Evolutionary conservation across 345 rosid genomes (phyloP).

Genomic region (Acer saccharum): DNA sequence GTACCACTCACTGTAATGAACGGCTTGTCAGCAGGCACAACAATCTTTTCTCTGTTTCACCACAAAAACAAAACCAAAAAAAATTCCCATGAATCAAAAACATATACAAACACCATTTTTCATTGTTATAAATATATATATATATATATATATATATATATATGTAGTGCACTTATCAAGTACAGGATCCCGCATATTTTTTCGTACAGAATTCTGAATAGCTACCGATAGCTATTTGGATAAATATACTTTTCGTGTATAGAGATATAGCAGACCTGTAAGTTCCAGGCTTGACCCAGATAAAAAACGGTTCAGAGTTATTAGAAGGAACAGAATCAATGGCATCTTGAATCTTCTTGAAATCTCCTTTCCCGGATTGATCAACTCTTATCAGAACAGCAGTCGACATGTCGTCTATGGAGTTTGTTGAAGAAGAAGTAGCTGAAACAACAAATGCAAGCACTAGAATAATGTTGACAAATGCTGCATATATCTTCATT

Average conservation of each 20-base stretch:
- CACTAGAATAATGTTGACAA: slow-evolving; percentile 13
- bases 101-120: background rate
- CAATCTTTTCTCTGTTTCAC: slow-evolving; percentile 50
- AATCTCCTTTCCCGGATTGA: slow-evolving; percentile 72
- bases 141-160: no score
- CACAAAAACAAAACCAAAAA: background rate
- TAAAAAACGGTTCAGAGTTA: slow-evolving; percentile 43
- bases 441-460: slow-evolving; percentile 16
- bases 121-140: background rate
- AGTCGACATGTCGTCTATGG: slow-evolving; percentile 36
- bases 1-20: slow-evolving; percentile 79
- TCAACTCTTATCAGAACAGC: slow-evolving; percentile 63
- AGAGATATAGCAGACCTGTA: slow-evolving; percentile 45
- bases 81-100: background rate
- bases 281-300: slow-evolving; percentile 68
- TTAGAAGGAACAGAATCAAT: slow-evolving; percentile 62
- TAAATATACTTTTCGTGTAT: no score
- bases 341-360: slow-evolving; percentile 64
- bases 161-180: background rate
- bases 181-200: no score
- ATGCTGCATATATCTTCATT: slow-evolving; percentile 26
- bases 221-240: no score
- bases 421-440: background rate
- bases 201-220: no score
- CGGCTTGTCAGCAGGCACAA: slow-evolving; percentile 66